Base-by-base conservation (phyloP, 2,329 filamentous ascomycete genomes). In the Fusarium stilboides region DNA sequence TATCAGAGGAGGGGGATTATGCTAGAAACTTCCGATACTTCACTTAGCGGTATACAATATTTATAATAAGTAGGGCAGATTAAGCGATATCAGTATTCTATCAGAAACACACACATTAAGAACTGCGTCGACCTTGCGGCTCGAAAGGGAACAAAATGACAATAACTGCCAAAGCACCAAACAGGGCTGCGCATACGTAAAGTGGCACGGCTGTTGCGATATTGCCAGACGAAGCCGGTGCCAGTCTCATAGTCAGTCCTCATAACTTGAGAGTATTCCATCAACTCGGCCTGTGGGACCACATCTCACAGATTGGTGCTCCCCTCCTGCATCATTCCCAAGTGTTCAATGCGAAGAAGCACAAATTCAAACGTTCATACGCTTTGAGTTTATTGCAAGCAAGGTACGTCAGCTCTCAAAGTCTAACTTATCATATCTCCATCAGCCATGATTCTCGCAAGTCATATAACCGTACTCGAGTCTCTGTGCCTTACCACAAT, bases 1-100 rank as follows among this genome's bases (percentile, higher is more conserved):
- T 33, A n/a, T 44, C 33, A 2, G 24, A 55, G 5, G 10, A 60
- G 4, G 62, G 52, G 0, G 67, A 58, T 8, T 36, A 70, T 3
- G 36, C 55, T 8, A 20, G 15, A 1, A 50, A 59, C 1, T 70
- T 70, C 7, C 34, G 68, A 24, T 70, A 60, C 19, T 34, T 66
- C 8, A 66, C 54, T 0, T 56, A 5, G 40, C 7, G 13, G 2
- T n/a, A 26, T 1, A 39, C 9, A 9, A 12, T 13, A 10, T 24
- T 6, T 24, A 28, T 28, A 28, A 8, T 9, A 28, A 28, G 26
- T 28, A 28, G 9, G 26, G 26, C 26, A 28, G 8, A 28, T 28
- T 10, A 10, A 28, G 26, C 8, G 26, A 28, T 28, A 7, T 24
- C 5, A 24, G 22, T 24, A 24, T 3, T 24, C 22, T 24, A 5